Evolutionary conservation across 2,329 filamentous ascomycete genomes (phyloP).

Genomic region (Fusarium irregulare): DNA sequence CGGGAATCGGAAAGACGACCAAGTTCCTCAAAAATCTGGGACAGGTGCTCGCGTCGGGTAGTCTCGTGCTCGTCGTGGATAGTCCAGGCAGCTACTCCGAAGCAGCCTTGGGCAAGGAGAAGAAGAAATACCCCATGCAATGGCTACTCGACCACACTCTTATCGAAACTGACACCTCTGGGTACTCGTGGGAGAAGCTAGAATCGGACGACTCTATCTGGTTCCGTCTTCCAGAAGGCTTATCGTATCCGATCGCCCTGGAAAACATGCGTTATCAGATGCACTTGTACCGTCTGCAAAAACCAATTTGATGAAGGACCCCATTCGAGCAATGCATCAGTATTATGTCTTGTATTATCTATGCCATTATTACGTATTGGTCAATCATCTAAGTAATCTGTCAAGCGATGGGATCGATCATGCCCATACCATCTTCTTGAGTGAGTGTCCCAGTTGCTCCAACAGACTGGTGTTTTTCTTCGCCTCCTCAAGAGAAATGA

Average conservation of each 20-base stretch:
- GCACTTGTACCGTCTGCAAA: conserved; percentile 74
- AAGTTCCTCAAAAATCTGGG: conserved; percentile 78
- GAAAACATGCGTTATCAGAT: conserved; percentile 97
- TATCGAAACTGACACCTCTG: conserved; percentile 56
- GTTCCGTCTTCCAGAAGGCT: conserved; percentile 77
- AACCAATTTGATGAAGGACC: conserved; percentile 28
- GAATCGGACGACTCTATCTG: conserved; percentile 82
- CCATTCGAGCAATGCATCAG: conserved; percentile 14
- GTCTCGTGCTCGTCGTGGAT: conserved; percentile 86
- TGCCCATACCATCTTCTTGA: conserved; percentile 95
- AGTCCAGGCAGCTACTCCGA: conserved; percentile 95
- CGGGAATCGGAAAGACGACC: conserved; percentile 78
- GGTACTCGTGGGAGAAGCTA: conserved; percentile 76
- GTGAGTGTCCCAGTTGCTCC: conserved; percentile 86
- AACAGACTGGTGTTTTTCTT: conserved; percentile 87
- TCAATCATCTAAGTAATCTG: conserved; percentile 16
- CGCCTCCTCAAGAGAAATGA: conserved; percentile 87
- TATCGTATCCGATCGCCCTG: conserved; percentile 84
- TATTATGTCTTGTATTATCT: conserved; percentile 35
- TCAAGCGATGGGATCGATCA: conserved; percentile 43
- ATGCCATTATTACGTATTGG: conserved; percentile 7
- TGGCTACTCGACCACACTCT: conserved; percentile 90
- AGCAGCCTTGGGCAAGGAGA: conserved; percentile 72
- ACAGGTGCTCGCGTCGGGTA: conserved; percentile 64
- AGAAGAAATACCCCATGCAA: conserved; percentile 87